phyloP scores from a whole-genome alignment of 2,329 filamentous ascomycete species.

The Sporothrix schenckii region DNA sequence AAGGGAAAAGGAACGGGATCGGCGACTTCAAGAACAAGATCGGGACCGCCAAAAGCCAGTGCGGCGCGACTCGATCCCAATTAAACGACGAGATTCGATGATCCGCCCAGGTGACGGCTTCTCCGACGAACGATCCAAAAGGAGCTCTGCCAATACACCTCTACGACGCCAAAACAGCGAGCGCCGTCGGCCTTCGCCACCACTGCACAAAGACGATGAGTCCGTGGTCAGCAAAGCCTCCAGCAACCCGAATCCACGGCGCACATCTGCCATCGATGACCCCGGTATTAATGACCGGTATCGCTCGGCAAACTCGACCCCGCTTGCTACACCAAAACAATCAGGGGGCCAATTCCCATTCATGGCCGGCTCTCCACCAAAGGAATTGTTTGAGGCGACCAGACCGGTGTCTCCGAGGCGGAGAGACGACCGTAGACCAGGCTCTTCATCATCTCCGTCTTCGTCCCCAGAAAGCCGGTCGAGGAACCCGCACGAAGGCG shows the following conservation, averaged over 20 bases:
- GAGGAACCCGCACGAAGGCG: slow-evolving; percentile 22
- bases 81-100: slow-evolving; percentile 33
- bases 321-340: slow-evolving; percentile 42
- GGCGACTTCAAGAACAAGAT: slow-evolving; percentile 24
- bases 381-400: not conserved
- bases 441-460: slow-evolving; percentile 41
- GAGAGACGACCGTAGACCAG: slow-evolving; percentile 37
- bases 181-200: slow-evolving; percentile 44
- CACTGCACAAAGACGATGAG: slow-evolving; percentile 44
- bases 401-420: slow-evolving; percentile 29
- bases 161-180: slow-evolving; percentile 39
- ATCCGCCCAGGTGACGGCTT: slow-evolving; percentile 44
- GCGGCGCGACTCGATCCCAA: slow-evolving; percentile 40
- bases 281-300: slow-evolving; percentile 33
- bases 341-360: slow-evolving; percentile 34
- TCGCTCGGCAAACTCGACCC: slow-evolving; percentile 45
- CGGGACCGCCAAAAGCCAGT: slow-evolving; percentile 36
- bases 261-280: slow-evolving; percentile 34
- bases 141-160: slow-evolving; percentile 32
- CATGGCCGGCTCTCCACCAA: slow-evolving; percentile 18
- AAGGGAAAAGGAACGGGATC: slow-evolving; percentile 27
- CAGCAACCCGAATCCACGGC: slow-evolving; percentile 31
- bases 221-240: slow-evolving; percentile 16
- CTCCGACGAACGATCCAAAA: slow-evolving; percentile 47
- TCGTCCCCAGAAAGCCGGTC: slow-evolving; percentile 39